phyloP scores from a whole-genome alignment of 2,329 filamentous ascomycete genomes.

The Phialophora chinensis region DNA sequence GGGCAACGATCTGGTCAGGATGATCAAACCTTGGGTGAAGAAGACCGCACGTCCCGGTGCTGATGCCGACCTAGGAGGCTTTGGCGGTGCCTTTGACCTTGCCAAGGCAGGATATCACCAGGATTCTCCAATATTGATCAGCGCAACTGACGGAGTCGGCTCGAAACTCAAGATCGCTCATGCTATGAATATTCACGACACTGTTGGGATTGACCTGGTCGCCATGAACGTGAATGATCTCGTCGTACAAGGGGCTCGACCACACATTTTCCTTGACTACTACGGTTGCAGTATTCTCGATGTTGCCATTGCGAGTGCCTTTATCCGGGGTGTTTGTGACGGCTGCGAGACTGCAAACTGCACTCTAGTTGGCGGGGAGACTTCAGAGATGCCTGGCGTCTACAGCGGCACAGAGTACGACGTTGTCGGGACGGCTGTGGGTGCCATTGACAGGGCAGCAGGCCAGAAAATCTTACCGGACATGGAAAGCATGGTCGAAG shows the following conservation, averaged over 20 bases:
- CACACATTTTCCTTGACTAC: slow-evolving; percentile 96
- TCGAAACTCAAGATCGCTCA: slow-evolving; percentile 98
- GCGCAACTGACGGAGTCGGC: slow-evolving; percentile 93
- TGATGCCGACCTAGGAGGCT: slow-evolving; percentile 92
- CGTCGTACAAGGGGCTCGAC: slow-evolving; percentile 92
- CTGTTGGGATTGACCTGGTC: slow-evolving; percentile 94
- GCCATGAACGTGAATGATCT: slow-evolving; percentile 99
- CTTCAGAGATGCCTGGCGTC: slow-evolving; percentile 97
- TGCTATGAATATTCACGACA: slow-evolving; percentile 85
- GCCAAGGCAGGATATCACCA: slow-evolving; percentile 76
- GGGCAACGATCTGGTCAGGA: slow-evolving; percentile 88
- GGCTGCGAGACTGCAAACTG: slow-evolving; percentile 86
- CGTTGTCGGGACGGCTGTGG: slow-evolving; percentile 86
- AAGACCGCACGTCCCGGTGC: slow-evolving; percentile 85
- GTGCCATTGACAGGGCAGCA: slow-evolving; percentile 68
- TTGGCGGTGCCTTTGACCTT: slow-evolving; percentile 86
- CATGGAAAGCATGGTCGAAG: slow-evolving; percentile 74
- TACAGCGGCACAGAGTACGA: slow-evolving; percentile 91
- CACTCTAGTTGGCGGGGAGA: slow-evolving; percentile 94
- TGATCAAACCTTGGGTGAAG: slow-evolving; percentile 88
- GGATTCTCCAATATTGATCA: slow-evolving; percentile 80
- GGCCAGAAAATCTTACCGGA: slow-evolving; percentile 74
- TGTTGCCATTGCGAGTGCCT: slow-evolving; percentile 76
- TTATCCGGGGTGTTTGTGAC: slow-evolving; percentile 86
- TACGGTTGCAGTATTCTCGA: slow-evolving; percentile 91